Percentiles rank a stretch among this genome's conserved stretches.
phyloP scores from a whole-genome alignment of 2,329 filamentous ascomycete species.

The Penicillium psychrosexuale region DNA sequence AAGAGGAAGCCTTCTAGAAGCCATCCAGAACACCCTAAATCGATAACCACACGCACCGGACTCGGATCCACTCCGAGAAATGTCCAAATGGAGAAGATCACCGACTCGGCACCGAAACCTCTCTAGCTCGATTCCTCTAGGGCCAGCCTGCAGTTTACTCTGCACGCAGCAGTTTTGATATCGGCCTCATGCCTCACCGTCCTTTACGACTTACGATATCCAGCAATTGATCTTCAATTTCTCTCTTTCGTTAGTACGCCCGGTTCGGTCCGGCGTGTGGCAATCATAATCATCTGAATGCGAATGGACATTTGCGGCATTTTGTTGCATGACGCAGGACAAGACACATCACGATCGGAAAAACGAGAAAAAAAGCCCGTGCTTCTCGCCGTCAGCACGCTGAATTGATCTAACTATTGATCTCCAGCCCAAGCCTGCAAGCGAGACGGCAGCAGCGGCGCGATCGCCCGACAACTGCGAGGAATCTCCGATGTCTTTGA shows the following conservation, averaged over 20 bases:
- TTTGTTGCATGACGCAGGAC: slow-evolving; percentile 13
- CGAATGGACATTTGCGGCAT: slow-evolving; percentile 14
- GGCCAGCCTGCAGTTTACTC: slow-evolving; percentile 5
- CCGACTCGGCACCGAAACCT: slow-evolving; percentile 8
- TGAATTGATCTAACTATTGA: not conserved
- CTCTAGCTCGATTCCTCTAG: not conserved
- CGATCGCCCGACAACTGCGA: slow-evolving; percentile 12
- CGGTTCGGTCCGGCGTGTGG: not conserved
- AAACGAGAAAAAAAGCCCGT: not conserved
- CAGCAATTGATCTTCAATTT: too few species aligned
- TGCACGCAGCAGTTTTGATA: slow-evolving; percentile 5
- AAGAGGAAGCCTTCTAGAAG: slow-evolving; percentile 34
- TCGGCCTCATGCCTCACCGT: slow-evolving; percentile 1
- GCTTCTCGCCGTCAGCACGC: not conserved
- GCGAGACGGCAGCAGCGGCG: slow-evolving; percentile 22
- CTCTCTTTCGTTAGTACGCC: too few species aligned
- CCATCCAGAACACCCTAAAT: slow-evolving; percentile 30
- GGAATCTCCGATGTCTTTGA: not conserved
- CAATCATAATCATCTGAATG: not conserved
- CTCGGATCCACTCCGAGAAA: slow-evolving; percentile 11
- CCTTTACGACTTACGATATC: not conserved
- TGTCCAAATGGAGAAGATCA: not conserved
- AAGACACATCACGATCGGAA: slow-evolving; percentile 1
- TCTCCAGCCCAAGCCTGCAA: slow-evolving; percentile 12
- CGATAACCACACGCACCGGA: slow-evolving; percentile 19